Evolutionary conservation across 2,329 filamentous ascomycete genomes (phyloP).

Genomic region (Botrytis sinoallii): DNA sequence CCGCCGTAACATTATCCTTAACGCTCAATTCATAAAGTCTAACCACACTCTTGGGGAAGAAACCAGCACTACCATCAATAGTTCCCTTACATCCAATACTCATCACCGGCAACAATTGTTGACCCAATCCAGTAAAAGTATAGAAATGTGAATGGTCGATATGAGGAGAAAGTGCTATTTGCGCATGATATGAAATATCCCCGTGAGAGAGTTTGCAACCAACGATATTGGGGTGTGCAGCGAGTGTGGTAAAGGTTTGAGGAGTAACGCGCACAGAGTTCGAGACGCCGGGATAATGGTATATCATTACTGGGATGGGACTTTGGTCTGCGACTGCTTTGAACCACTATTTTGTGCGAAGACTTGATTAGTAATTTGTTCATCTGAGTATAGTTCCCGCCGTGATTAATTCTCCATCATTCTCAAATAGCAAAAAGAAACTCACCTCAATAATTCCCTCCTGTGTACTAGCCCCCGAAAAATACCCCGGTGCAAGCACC

Average conservation of each 20-base stretch:
- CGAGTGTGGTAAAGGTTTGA: conserved; percentile 54
- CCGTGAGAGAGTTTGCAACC: conserved; percentile 69
- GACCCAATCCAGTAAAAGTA: conserved; percentile 62
- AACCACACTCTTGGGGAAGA: conserved; percentile 62
- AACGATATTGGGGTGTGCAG: conserved; percentile 63
- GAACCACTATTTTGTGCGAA: conserved; percentile 7
- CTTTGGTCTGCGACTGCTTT: conserved; percentile 16
- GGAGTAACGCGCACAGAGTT: conserved; percentile 61
- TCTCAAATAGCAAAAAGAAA: conserved; percentile 45
- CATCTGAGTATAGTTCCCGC: no score
- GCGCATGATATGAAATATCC: conserved; percentile 61
- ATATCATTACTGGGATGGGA: conserved; percentile 19
- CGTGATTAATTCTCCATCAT: conserved; percentile 36
- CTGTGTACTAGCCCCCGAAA: conserved; percentile 56
- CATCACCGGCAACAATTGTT: conserved; percentile 62
- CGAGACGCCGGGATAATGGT: conserved; percentile 61
- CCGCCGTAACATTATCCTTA: conserved; percentile 41
- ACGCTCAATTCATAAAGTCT: conserved; percentile 51
- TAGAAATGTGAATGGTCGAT: conserved; percentile 59
- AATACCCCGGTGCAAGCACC: conserved; percentile 63
- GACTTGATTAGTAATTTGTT: conserved; percentile 35
- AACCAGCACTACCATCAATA: conserved; percentile 63
- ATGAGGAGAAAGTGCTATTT: conserved; percentile 56
- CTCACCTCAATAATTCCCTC: conserved; percentile 51
- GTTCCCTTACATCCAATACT: conserved; percentile 61